Percentiles rank a stretch among this genome's conserved stretches.
phyloP scores from a whole-genome alignment of 139 green algal genomes.

The Chlamydomonas sphaeroides region DNA sequence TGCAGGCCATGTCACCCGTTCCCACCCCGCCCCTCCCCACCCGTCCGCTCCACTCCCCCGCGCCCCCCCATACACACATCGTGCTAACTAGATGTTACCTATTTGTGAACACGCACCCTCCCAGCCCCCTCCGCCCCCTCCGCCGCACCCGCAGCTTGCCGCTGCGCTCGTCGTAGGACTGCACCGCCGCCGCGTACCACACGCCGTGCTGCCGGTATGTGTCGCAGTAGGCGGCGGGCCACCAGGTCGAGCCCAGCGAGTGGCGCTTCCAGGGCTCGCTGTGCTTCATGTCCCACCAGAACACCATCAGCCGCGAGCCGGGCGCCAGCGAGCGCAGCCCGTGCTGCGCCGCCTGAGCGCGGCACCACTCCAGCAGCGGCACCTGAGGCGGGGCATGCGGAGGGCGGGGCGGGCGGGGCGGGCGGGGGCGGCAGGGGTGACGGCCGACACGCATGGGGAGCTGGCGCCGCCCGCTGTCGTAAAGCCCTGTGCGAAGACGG shows the following conservation, averaged over 20 bases:
- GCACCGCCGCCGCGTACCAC: constrained; percentile 14
- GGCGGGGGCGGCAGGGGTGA: not conserved
- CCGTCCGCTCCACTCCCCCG: no score
- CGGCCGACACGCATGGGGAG: no score
- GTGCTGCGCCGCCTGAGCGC: not conserved
- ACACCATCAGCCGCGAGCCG: constrained; percentile 4
- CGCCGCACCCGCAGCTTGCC: not conserved
- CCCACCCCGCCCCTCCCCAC: no score
- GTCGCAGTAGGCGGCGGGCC: not conserved
- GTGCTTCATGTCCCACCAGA: constrained; percentile 13
- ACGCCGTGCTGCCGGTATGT: constrained; percentile 3
- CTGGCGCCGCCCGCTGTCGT: no score
- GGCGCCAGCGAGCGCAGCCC: not conserved
- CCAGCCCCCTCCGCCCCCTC: not conserved
- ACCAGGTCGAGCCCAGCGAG: not conserved
- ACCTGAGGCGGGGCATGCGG: not conserved
- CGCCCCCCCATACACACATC: no score
- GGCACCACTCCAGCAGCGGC: constrained; percentile 15
- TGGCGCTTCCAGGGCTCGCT: not conserved
- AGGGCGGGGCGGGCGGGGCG: not conserved
- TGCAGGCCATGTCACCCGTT: no score
- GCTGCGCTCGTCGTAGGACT: not conserved
- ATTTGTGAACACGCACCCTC: no score
- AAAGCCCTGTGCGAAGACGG: not conserved
- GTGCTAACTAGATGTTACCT: no score